These are phyloP conservation scores for Colletotrichum neosansevieriae DNA, from an alignment of 2,329 filamentous ascomycete species.

Conservation along the genomic window DNA sequence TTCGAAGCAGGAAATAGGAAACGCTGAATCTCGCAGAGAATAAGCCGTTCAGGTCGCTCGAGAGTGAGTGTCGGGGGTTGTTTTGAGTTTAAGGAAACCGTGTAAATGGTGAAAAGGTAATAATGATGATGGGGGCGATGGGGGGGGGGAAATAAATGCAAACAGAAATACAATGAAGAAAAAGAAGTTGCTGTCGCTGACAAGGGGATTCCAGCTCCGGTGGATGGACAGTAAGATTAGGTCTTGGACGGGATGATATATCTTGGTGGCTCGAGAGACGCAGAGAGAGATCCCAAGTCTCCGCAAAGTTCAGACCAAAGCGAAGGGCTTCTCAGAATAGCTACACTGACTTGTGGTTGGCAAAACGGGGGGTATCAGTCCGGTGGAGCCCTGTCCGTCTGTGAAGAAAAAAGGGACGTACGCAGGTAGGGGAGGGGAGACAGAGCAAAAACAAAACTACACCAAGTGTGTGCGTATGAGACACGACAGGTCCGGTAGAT, in stretches of 20 bases:
- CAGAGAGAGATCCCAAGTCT: neutral
- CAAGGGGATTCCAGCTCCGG: conserved; percentile 39
- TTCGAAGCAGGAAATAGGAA: conserved; percentile 12
- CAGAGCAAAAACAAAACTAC: conserved; percentile 6
- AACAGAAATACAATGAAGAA: conserved; percentile 10
- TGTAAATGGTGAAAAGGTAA: neutral
- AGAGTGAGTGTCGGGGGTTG: conserved; percentile 24
- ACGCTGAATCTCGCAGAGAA: conserved; percentile 38
- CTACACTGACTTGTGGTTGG: conserved; percentile 19
- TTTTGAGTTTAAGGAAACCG: conserved; percentile 2
- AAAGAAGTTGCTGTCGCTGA: conserved; percentile 23
- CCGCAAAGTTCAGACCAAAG: conserved; percentile 29
- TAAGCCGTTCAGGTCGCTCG: conserved; percentile 22
- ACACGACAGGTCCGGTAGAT: conserved; percentile 31
- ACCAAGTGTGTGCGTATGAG: conserved; percentile 37
- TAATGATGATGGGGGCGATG: conserved; percentile 17
- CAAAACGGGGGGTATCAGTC: conserved; percentile 38
- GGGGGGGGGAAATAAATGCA: conserved; percentile 11
- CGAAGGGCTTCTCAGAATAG: conserved; percentile 37
- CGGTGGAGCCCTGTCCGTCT: conserved; percentile 31
- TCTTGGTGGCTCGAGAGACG: conserved; percentile 9
- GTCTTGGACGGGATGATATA: conserved; percentile 39
- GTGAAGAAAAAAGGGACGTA: conserved; percentile 1
- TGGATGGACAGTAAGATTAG: conserved; percentile 19
- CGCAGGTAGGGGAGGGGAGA: neutral